A percentile compares a stretch with the other conserved stretches of the same genome.
Conservation (phyloP, 345 rosid species). For the Anastatica hierochuntica region DNA sequence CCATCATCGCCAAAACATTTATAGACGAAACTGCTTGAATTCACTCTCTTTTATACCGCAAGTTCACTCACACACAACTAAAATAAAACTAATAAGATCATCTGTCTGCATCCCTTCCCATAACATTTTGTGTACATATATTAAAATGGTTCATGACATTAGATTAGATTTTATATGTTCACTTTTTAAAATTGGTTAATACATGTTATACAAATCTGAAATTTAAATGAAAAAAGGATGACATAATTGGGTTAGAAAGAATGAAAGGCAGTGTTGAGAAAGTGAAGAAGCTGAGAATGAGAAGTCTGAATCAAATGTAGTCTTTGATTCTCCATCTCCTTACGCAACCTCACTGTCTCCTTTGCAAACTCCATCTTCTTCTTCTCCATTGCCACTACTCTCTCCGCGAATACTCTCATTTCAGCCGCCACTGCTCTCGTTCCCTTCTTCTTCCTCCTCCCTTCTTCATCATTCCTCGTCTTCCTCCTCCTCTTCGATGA, state of each 20-base stretch:
- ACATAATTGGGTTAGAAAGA: slow-evolving; percentile 7
- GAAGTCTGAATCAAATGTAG: slow-evolving; percentile 44
- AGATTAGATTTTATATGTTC: no score
- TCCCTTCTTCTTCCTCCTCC: slow-evolving; percentile 18
- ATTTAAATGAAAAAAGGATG: no score
- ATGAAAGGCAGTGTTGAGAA: slow-evolving; percentile 32
- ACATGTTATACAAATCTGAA: no score
- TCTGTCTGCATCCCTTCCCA: no score
- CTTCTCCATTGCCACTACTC: slow-evolving; percentile 47
- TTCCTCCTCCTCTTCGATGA: slow-evolving; percentile 14
- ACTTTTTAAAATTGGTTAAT: no score
- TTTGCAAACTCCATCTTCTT: slow-evolving; percentile 57
- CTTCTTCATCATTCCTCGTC: slow-evolving; percentile 14
- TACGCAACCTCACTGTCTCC: slow-evolving; percentile 46
- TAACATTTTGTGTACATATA: no score
- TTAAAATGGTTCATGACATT: no score
- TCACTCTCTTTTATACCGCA: no score
- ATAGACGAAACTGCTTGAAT: no score
- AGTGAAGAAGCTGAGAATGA: slow-evolving; percentile 44
- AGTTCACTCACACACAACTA: no score
- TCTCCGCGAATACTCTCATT: slow-evolving; percentile 50
- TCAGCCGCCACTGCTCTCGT: slow-evolving; percentile 40
- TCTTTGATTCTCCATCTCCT: slow-evolving; percentile 63
- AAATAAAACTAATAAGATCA: no score
- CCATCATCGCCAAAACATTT: no score